Percentiles rank a stretch among this genome's conserved stretches.
These are phyloP conservation scores for Asterionellopsis glacialis DNA, from an alignment of 108 stramenopile genomes.

Conservation along the genomic window DNA sequence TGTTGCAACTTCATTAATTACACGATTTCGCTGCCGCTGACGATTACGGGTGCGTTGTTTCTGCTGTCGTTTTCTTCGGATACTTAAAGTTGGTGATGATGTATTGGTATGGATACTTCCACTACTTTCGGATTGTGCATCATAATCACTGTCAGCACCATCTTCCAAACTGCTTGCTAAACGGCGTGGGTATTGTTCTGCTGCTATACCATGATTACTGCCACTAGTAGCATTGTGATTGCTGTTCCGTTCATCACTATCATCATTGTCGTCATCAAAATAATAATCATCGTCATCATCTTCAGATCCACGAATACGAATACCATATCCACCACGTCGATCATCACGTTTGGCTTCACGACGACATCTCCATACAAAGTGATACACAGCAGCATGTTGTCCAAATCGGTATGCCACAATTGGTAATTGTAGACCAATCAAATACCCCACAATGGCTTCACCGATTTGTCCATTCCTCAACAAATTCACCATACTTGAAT, in stretches of 20 bases:
- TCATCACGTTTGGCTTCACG: constrained; percentile 54
- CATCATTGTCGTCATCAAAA: constrained; percentile 1
- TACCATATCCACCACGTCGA: constrained; percentile 64
- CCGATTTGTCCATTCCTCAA: constrained; percentile 49
- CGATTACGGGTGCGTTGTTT: constrained; percentile 6
- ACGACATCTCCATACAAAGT: constrained; percentile 75
- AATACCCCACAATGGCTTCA: constrained; percentile 64
- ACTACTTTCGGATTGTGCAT: background rate
- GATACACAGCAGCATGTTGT: constrained; percentile 74
- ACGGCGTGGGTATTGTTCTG: background rate
- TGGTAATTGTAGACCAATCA: constrained; percentile 70
- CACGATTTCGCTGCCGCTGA: background rate
- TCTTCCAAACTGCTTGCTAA: background rate
- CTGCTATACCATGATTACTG: too few relatives aligned
- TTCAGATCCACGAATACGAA: constrained; percentile 47
- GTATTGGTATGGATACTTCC: constrained; percentile 1
- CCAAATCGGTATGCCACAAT: constrained; percentile 75
- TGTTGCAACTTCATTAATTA: background rate
- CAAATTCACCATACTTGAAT: constrained; percentile 69
- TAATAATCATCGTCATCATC: constrained; percentile 16
- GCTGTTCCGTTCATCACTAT: background rate
- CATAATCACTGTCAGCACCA: constrained; percentile 1
- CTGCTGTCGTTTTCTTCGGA: constrained; percentile 5
- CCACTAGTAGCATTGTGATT: background rate
- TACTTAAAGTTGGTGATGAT: constrained; percentile 2